phyloP scores from a whole-genome alignment of 352 stramenopile species.

The Phytopythium delawarense region DNA sequence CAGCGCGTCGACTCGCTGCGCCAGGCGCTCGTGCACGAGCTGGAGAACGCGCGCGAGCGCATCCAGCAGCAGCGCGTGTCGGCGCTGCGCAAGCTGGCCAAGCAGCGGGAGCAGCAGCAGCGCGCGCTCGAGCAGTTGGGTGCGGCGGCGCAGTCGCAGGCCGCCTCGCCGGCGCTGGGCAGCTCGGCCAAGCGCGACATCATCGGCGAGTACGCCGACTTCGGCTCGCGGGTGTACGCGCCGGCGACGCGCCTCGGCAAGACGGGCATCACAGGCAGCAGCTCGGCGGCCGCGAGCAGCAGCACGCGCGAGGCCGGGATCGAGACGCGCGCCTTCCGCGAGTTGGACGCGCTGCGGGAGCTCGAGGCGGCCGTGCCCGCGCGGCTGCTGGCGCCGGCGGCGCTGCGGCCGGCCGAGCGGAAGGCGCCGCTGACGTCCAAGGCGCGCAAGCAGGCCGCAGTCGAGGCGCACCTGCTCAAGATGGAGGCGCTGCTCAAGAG shows the following conservation, averaged over 20 bases:
- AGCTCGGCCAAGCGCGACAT: conserved; percentile 68
- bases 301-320: conserved; percentile 54
- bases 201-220: conserved; percentile 87
- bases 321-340: conserved; percentile 39
- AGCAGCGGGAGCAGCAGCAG: conserved; percentile 66
- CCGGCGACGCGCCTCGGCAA: conserved; percentile 60
- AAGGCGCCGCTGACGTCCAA: conserved; percentile 54
- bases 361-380: conserved; percentile 60
- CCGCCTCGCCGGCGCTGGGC: conserved; percentile 27
- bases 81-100: conserved; percentile 89
- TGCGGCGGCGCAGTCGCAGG: conserved; percentile 7
- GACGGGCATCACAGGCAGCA: conserved; percentile 15
- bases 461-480: conserved; percentile 81
- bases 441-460: conserved; percentile 65
- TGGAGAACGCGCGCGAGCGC: conserved; percentile 67
- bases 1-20: conserved; percentile 88
- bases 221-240: conserved; percentile 83
- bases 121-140: conserved; percentile 8
- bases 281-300: neutral
- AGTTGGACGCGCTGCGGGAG: conserved; percentile 51
- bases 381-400: conserved; percentile 40
- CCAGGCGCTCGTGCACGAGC: conserved; percentile 67
- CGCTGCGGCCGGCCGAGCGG: conserved; percentile 47
- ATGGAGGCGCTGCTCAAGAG: conserved; percentile 87
- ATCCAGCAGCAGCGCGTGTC: conserved; percentile 87